Conservation (phyloP, 2,329 filamentous ascomycete species). For the Xylariaceae sp. region DNA sequence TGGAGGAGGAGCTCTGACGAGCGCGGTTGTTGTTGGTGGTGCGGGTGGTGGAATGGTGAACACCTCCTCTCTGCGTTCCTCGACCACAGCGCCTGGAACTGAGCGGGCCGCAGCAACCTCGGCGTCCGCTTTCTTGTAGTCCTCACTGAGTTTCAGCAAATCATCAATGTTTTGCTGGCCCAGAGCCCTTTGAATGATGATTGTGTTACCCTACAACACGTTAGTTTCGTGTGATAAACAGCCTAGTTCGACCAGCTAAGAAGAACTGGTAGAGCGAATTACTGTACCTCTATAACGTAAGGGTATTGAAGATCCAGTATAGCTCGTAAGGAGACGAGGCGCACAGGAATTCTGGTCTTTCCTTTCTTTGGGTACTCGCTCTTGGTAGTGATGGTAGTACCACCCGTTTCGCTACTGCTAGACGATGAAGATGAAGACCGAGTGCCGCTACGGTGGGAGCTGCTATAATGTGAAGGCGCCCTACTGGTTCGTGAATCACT, state of each 20-base stretch:
- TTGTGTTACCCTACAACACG: slow-evolving; percentile 69
- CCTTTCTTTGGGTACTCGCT: slow-evolving; percentile 79
- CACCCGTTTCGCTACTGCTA: slow-evolving; percentile 52
- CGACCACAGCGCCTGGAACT: slow-evolving; percentile 52
- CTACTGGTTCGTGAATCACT: slow-evolving; percentile 51
- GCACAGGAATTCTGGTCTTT: slow-evolving; percentile 85
- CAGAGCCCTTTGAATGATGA: slow-evolving; percentile 83
- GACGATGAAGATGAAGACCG: slow-evolving; percentile 52
- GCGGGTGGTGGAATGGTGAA: slow-evolving; percentile 44
- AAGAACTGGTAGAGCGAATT: not conserved
- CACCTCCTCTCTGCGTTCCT: slow-evolving; percentile 56
- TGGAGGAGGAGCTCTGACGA: slow-evolving; percentile 38
- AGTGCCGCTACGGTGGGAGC: slow-evolving; percentile 46
- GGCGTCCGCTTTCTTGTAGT: slow-evolving; percentile 66
- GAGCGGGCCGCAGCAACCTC: slow-evolving; percentile 55
- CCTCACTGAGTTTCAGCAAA: slow-evolving; percentile 80
- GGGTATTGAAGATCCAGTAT: slow-evolving; percentile 86
- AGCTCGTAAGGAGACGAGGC: slow-evolving; percentile 79
- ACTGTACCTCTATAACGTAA: slow-evolving; percentile 79
- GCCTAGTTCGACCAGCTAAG: not conserved
- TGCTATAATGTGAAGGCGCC: slow-evolving; percentile 36
- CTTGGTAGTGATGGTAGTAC: slow-evolving; percentile 54
- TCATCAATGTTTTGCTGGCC: slow-evolving; percentile 92
- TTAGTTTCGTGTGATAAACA: slow-evolving; percentile 40
- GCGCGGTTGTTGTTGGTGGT: slow-evolving; percentile 40